These are phyloP conservation scores for Stereocaulon alpinum DNA, from an alignment of 495 filamentous ascomycete genomes.

Conservation along the genomic window DNA sequence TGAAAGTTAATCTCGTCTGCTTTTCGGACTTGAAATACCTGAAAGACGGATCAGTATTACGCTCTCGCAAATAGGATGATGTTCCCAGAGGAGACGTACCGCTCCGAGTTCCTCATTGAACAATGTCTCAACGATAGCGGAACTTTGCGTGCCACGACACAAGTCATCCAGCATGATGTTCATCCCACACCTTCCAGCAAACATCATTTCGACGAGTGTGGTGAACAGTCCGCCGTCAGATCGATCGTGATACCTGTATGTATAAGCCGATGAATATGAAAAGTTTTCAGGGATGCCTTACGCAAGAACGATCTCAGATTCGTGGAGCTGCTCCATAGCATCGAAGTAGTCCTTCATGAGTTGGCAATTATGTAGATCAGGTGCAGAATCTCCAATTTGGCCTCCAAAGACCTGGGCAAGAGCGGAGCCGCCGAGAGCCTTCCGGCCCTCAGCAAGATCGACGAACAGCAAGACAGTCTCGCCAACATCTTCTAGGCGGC, in stretches of 20 bases:
- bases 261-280: background rate
- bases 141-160: slow-evolving; percentile 40
- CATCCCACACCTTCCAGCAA: slow-evolving; percentile 85
- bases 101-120: slow-evolving; percentile 98
- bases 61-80: no score
- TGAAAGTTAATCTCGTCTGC: slow-evolving; percentile 76
- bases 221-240: slow-evolving; percentile 92
- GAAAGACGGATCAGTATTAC: background rate
- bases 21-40: slow-evolving; percentile 79
- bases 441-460: slow-evolving; percentile 67
- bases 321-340: slow-evolving; percentile 75
- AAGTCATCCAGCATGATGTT: slow-evolving; percentile 75
- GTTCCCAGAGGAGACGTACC: slow-evolving; percentile 17
- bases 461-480: slow-evolving; percentile 86
- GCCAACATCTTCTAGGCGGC: slow-evolving; percentile 73
- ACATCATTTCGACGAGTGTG: slow-evolving; percentile 94
- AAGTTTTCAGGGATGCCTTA: slow-evolving; percentile 24
- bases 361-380: slow-evolving; percentile 73
- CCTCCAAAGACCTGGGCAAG: slow-evolving; percentile 78
- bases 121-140: slow-evolving; percentile 60
- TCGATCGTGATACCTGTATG: slow-evolving; percentile 57
- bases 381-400: slow-evolving; percentile 71
- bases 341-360: slow-evolving; percentile 87
- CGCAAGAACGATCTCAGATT: slow-evolving; percentile 77
- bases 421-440: slow-evolving; percentile 82